A percentile compares a stretch with the other conserved stretches of the same genome.
These are phyloP conservation scores for Aphanocladium album DNA, from an alignment of 2,329 filamentous ascomycete species.

Conservation along the genomic window DNA sequence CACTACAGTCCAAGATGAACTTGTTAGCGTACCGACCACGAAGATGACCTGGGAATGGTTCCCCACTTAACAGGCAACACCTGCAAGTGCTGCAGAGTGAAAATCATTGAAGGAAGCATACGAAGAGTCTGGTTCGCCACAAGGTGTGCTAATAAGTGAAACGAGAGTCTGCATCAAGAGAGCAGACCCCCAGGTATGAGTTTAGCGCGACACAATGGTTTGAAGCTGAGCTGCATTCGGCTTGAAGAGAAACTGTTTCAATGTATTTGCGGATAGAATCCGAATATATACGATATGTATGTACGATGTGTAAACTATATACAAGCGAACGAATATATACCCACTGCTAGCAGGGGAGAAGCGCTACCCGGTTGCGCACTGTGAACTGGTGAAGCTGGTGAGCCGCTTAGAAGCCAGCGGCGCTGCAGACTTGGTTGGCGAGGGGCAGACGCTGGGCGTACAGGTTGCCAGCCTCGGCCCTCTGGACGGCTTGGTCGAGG, in stretches of 20 bases:
- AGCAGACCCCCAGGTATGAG: no score
- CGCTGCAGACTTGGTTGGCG: conserved; percentile 6
- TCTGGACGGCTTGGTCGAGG: conserved; percentile 10
- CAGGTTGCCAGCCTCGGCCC: conserved; percentile 9
- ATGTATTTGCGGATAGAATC: background rate
- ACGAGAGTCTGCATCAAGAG: no score
- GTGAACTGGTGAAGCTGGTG: background rate
- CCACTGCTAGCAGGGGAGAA: background rate
- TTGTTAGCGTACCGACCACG: no score
- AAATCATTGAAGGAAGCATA: no score
- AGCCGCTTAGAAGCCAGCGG: conserved; percentile 2
- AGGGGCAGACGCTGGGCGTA: conserved; percentile 10
- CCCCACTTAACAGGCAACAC: no score
- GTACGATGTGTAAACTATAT: background rate
- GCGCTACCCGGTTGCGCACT: background rate
- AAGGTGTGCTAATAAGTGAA: no score
- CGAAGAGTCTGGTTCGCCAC: no score
- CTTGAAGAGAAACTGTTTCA: background rate
- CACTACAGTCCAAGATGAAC: no score
- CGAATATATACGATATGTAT: background rate
- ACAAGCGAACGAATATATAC: background rate
- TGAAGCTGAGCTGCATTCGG: no score
- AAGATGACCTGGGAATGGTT: no score
- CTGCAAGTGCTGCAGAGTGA: no score
- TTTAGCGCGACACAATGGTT: no score